Base-by-base conservation (phyloP, 2,329 filamentous ascomycete genomes). In the Eutypella sp. region DNA sequence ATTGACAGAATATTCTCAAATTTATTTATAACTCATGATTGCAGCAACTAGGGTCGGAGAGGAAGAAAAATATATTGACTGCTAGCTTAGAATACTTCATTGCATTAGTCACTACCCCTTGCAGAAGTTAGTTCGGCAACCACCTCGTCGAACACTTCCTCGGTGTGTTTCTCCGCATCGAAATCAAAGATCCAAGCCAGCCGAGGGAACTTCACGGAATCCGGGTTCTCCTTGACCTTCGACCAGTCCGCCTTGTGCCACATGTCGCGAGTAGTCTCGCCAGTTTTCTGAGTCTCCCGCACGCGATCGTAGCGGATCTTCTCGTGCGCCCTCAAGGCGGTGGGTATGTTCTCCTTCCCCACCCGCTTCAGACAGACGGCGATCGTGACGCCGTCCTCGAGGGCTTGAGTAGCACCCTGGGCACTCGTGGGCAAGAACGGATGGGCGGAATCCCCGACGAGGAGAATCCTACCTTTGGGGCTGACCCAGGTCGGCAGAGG, bases 161-260 rank as follows among this genome's bases (percentile, higher is more conserved):
- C 67, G 1, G 69, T 66, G 18, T 71, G 58, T 46, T 62, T 63
- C 61, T 79, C 75, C 0, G 73, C 69, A 47, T 79, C 76, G 49
- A 72, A 69, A n/a, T 64, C 56, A 44, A 75, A 69, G 16, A 79
- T 71, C 75, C 75, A 79, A 43, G 74, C 71, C 46, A 76, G 72
- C 3, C 74, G 65, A 6, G 70, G 72, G 40, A 78, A 63, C 34
- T 70, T 67, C 41, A 77, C 73, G 31, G 66, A 69, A 47, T 68
- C 62, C 0, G 73, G 73, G 40, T 76, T 67, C 49, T 72, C 59
- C 46, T 68, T 70, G 25, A 75, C 72, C 47, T 70, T 70, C 19
- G 58, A 63, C 73, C 72, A 79, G 52, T 76, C 73, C 4, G 74
- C 74, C 58, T 74, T 77, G 53, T 79, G 76, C 75, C 75, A 79